Conservation (phyloP, 1,284 basidiomycete species). For the Kwoniella shivajii region DNA sequence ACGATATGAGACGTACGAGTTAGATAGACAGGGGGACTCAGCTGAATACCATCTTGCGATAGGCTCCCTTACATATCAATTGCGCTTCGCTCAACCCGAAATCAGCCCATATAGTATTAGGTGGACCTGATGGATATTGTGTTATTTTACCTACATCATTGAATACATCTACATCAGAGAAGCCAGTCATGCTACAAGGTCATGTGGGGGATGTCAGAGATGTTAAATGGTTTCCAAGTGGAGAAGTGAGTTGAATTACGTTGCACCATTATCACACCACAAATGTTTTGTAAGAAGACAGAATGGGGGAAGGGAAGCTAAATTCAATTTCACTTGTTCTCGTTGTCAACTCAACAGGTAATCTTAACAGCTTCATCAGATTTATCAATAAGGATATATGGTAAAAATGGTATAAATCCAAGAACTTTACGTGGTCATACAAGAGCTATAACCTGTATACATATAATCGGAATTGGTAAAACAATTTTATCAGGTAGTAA, state of each 20-base stretch:
- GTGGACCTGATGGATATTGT: conserved; percentile 53
- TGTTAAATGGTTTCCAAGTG: conserved; percentile 50
- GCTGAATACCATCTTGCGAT: background rate
- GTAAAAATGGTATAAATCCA: conserved; percentile 53
- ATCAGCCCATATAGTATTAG: conserved; percentile 43
- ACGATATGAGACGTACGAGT: too few species aligned
- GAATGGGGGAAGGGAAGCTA: too few species aligned
- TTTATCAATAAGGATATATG: conserved; percentile 53
- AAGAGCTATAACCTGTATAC: conserved; percentile 60
- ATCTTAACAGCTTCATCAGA: conserved; percentile 54
- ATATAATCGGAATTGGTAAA: conserved; percentile 66
- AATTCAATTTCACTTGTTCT: too few species aligned
- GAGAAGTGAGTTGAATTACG: conserved; percentile 28
- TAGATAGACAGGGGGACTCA: too few species aligned
- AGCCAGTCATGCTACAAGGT: conserved; percentile 45
- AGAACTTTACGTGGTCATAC: conserved; percentile 70
- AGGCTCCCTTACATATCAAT: conserved; percentile 50
- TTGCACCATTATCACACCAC: background rate
- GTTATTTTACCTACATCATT: conserved; percentile 38
- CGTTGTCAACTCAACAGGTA: conserved; percentile 35
- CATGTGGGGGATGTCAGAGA: conserved; percentile 55
- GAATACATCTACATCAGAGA: conserved; percentile 6
- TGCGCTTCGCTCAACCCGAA: conserved; percentile 45
- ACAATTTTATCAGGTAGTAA: conserved; percentile 64
- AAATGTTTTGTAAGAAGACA: too few species aligned